Evolutionary conservation across 306 rosid species (phyloP).

Genomic region (Abrus precatorius): DNA sequence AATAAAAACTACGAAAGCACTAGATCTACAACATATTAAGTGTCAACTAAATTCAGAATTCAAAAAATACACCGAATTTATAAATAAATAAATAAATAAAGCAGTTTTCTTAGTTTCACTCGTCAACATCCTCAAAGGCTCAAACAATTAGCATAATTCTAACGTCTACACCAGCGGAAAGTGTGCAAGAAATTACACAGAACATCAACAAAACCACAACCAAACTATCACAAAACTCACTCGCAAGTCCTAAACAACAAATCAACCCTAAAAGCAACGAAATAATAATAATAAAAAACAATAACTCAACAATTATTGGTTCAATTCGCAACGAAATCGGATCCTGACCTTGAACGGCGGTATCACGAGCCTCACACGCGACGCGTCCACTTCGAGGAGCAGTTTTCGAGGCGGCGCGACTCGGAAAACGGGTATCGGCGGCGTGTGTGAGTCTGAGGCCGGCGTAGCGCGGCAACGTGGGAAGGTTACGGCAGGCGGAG

Average conservation of each 20-base stretch:
- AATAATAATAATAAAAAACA: not conserved
- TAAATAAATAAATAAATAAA: not conserved
- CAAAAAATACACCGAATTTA: not conserved
- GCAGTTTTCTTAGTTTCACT: not conserved
- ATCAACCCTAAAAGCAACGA: not conserved
- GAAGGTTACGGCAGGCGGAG: constrained; percentile 51
- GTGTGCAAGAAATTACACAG: not conserved
- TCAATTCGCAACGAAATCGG: not conserved
- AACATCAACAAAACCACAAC: not conserved
- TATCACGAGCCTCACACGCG: constrained; percentile 79
- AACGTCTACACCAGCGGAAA: not conserved
- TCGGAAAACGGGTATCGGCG: constrained; percentile 41
- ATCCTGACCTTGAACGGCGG: constrained; percentile 74
- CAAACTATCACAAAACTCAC: constrained; percentile 18
- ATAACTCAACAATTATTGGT: not conserved
- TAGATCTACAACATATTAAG: not conserved
- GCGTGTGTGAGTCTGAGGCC: constrained; percentile 67
- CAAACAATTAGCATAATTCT: not conserved
- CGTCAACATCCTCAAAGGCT: not conserved
- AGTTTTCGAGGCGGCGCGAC: constrained; percentile 36
- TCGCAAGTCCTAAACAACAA: constrained; percentile 15
- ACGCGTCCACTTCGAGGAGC: constrained; percentile 55
- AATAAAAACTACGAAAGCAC: constrained; percentile 5
- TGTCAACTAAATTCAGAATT: not conserved
- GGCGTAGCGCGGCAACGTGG: constrained; percentile 51